phyloP scores from a whole-genome alignment of 2,329 filamentous ascomycete species.

The Ophiocordyceps camponoti-floridani region DNA sequence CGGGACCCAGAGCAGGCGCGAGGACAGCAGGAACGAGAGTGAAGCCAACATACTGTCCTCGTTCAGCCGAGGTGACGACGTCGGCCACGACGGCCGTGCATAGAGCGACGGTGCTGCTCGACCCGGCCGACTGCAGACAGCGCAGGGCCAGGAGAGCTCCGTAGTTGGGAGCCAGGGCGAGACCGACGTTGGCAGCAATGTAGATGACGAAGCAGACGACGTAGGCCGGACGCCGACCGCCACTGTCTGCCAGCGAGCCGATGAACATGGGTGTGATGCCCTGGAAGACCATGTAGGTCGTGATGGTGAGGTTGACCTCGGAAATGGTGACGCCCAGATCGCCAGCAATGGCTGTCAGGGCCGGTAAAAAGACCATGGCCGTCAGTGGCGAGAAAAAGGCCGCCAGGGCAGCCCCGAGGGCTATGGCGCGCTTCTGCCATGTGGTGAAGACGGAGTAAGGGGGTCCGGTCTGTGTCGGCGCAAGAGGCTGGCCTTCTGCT shows the following conservation, averaged over 20 bases:
- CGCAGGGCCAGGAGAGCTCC: constrained; percentile 32
- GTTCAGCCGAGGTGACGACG: constrained; percentile 40
- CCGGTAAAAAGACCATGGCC: constrained; percentile 35
- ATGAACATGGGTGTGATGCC: constrained; percentile 39
- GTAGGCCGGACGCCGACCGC: constrained; percentile 35
- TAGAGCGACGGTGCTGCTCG: constrained; percentile 40
- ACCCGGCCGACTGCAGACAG: constrained; percentile 38
- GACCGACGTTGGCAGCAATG: constrained; percentile 32
- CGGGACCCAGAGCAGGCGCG: constrained; percentile 30
- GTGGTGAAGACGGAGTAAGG: constrained; percentile 19
- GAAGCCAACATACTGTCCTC: constrained; percentile 40
- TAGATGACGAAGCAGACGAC: constrained; percentile 33
- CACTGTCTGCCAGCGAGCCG: constrained; percentile 34
- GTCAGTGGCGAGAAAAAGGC: constrained; percentile 28
- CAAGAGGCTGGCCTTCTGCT: not conserved
- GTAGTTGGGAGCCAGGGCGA: constrained; percentile 31
- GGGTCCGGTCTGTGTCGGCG: constrained; percentile 1
- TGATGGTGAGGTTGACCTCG: constrained; percentile 31
- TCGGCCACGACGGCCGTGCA: constrained; percentile 43
- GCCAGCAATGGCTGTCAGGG: constrained; percentile 26
- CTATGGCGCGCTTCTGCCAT: constrained; percentile 21
- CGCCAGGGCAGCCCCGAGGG: constrained; percentile 18
- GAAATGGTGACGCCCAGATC: constrained; percentile 24
- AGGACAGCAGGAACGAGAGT: constrained; percentile 29
- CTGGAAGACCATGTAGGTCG: constrained; percentile 42